Base-by-base conservation (phyloP, 345 rosid species). In the Eucalyptus polyanthemos region DNA sequence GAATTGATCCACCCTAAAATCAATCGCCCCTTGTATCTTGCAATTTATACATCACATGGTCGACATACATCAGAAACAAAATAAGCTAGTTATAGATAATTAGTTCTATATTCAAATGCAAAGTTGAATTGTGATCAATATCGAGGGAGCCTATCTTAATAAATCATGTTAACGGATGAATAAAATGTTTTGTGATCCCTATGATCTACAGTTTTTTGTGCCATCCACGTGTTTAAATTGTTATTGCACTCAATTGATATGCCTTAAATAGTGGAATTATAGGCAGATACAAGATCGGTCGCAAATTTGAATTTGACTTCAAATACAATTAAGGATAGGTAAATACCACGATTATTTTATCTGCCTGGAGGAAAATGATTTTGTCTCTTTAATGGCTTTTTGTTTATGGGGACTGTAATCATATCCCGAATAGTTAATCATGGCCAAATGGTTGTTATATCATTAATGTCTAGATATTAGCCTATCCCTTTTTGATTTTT, bases 51-150 rank as follows among this genome's bases (percentile, higher is more conserved):
- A 0, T 56, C 29, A 25, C 29, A 4, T 5, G 29, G 3, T 56
- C 1, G 3, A 56, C 1, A 56, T 14, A n/a, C 19, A 4, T n/a
- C 2, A 1, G 5, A 14, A 65, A 8, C 11, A 14, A 53, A 53
- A 65, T 0, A 65, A n/a, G 37, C 10, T 65, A 2, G 37, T 65
- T 7, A 29, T 65, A n/a, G 34, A 7, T 29, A 65, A 65, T 65
- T n/a, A 65, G 8, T 65, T 65, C 19, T 13, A 65, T 27, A 14
- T 65, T n/a, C 16, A 65, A 12, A 65, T 14, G 72, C 37, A 65
- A n/a, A 65, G n/a, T 29, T 65, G 19, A 4, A 4, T 7, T 65
- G 10, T 4, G 37, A 62, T 62, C 8, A 0, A 62, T 62, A 62
- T 25, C 9, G 4, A 62, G 4, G 15, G 31, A 62, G 69, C 17